A percentile compares a stretch with the other conserved stretches of the same genome.
These are phyloP conservation scores for Botrytis medusae DNA, from an alignment of 2,329 filamentous ascomycete genomes.

Conservation along the genomic window DNA sequence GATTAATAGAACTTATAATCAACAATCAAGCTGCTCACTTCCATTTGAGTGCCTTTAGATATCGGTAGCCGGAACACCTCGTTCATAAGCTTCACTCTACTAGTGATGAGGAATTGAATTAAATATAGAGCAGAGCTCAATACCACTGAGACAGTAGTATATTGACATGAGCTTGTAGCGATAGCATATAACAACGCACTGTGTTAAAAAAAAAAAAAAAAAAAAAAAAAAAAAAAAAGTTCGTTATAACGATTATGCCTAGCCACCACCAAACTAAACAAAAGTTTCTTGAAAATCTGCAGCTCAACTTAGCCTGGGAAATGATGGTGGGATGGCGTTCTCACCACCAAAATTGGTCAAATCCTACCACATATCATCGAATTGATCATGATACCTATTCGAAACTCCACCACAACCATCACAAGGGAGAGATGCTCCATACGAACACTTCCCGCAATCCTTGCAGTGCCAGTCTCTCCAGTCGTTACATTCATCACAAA, in stretches of 20 bases:
- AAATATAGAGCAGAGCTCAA: not conserved
- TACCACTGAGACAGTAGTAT: not conserved
- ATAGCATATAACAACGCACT: not conserved
- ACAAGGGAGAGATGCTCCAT: slow-evolving; percentile 9
- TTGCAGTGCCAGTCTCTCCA: slow-evolving; percentile 16
- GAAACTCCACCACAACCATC: slow-evolving; percentile 18
- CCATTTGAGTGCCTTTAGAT: not conserved
- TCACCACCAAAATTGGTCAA: not conserved
- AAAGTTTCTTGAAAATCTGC: not conserved
- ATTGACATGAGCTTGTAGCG: not conserved
- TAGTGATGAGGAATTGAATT: not conserved
- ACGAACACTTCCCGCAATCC: slow-evolving; percentile 11
- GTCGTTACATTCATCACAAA: slow-evolving; percentile 15
- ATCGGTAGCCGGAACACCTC: not conserved
- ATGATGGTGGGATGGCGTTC: not conserved
- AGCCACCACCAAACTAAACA: not conserved
- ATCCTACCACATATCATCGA: not conserved
- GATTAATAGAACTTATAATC: not conserved
- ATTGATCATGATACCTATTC: slow-evolving; percentile 9
- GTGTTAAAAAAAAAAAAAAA: not conserved
- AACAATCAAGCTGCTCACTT: not conserved
- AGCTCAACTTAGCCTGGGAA: not conserved
- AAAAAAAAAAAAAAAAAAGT: too few species aligned
- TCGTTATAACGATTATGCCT: not conserved
- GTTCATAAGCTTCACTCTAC: not conserved